Evolutionary conservation across 192 early-diverging fungal genomes (phyloP), one percentile per base, ranked within the genome.

Genomic region (Coemansia sp.): DNA sequence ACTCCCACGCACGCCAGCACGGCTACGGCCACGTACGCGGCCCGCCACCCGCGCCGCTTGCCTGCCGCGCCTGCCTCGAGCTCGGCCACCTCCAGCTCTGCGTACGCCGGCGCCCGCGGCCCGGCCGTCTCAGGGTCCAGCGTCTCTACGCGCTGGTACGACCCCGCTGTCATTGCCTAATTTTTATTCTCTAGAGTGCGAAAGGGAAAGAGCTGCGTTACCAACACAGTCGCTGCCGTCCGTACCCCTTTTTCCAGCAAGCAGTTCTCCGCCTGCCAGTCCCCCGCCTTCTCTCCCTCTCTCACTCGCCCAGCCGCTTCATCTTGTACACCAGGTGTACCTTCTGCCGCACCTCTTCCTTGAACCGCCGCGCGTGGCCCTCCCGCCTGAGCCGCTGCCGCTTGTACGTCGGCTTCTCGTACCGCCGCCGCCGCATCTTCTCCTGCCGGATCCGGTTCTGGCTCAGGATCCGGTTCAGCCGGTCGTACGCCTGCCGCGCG

Each of bases 361-460:
- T 78, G 64, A 85, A 85, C 25, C 70, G 41, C 30, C 72, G 74
- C 16, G 67, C 67, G 47, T 81, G 67, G n/a, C 64, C 57, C 51
- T 83, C 74, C 39, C 56, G 67, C 20, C 44, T 74, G 38, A 79
- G 38, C 33, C 84, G 65, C 74, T 78, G 75, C 52, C 83, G 71
- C 63, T 74, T 80, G 21, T 79, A 68, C 37, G 67, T 82, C 1
- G 84, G 84, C 56, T 85, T 85, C 53, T 85, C 84, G 60, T 85
- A 85, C 44, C 78, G 63, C 33, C 55, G 57, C 37, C 78, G 79
- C 42, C 68, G 55, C 11, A 43, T 41, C 12, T 82, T 62, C 52
- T 85, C 82, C 38, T 64, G 55, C n/a, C 80, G 73, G 20, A 81
- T 56, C 33, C 75, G 69, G 49, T 85, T 82, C 25, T 76, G 62